Percentiles rank a stretch among this genome's conserved stretches.
Evolutionary conservation across 768 basidiomycete genomes (phyloP).

Genomic region (Nidularia sp.): DNA sequence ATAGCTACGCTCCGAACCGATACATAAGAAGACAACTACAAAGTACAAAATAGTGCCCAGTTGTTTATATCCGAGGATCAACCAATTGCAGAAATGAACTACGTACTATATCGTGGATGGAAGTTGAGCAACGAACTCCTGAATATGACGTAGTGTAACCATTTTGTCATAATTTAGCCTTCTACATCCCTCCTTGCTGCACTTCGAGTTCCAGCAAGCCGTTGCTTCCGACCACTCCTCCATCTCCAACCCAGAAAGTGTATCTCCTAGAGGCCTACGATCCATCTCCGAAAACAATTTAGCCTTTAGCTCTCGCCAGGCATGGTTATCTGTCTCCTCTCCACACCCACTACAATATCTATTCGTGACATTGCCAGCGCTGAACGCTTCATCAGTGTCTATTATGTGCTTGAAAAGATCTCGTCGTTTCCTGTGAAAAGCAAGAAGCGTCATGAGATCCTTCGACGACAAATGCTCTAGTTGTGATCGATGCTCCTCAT

Average conservation of each 20-base stretch:
- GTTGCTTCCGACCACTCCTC: conserved; percentile 38
- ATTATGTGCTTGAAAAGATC: conserved; percentile 29
- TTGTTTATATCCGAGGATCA: no score
- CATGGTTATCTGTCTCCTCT: conserved; percentile 25
- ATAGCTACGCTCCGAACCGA: no score
- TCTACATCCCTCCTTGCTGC: conserved; percentile 21
- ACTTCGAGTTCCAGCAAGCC: conserved; percentile 35
- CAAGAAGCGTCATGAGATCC: conserved; percentile 30
- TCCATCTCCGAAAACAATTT: conserved; percentile 36
- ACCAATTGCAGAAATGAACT: no score
- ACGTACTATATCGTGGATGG: no score
- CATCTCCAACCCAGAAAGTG: conserved; percentile 30
- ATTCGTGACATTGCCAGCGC: conserved; percentile 28
- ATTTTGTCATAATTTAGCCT: conserved; percentile 30
- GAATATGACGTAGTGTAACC: conserved; percentile 25
- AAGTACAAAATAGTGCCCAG: no score
- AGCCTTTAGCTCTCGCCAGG: conserved; percentile 36
- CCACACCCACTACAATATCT: conserved; percentile 26
- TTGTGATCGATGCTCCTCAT: conserved; percentile 21
- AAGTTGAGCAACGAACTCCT: conserved; percentile 16
- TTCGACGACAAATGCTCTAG: conserved; percentile 28
- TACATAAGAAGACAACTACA: no score
- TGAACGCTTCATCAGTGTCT: conserved; percentile 30
- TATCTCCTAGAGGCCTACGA: conserved; percentile 32
- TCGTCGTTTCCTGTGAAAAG: conserved; percentile 35